phyloP scores from a whole-genome alignment of 1,139 yeast genomes.

The Candida neerlandica region DNA sequence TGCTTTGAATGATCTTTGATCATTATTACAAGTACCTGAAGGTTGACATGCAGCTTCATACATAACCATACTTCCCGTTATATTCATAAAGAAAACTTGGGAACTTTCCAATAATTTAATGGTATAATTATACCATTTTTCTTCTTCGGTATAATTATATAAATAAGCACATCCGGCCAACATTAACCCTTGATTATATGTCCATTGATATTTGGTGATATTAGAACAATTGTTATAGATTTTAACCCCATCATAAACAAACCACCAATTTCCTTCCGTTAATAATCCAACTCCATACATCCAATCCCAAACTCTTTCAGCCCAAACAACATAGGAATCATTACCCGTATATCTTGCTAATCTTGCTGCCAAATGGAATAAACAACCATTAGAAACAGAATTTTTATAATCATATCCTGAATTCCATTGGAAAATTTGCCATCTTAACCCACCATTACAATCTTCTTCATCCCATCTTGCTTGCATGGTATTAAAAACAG shows the following conservation, averaged over 20 bases:
- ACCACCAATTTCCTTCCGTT: constrained; percentile 46
- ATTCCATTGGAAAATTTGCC: constrained; percentile 97
- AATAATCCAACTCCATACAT: constrained; percentile 63
- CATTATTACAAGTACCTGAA: constrained; percentile 65
- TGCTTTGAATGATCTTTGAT: constrained; percentile 89
- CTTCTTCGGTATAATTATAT: constrained; percentile 71
- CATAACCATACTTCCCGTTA: constrained; percentile 50
- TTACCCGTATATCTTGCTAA: constrained; percentile 81
- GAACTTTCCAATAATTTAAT: constrained; percentile 55
- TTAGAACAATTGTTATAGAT: constrained; percentile 64
- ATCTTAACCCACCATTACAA: constrained; percentile 89
- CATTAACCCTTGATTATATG: constrained; percentile 84
- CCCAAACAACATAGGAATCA: constrained; percentile 74
- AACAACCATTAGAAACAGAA: constrained; percentile 86
- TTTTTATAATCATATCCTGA: constrained; percentile 92
- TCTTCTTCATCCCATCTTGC: constrained; percentile 75
- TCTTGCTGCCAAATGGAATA: constrained; percentile 86
- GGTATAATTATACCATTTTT: constrained; percentile 68
- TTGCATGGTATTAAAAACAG: constrained; percentile 88
- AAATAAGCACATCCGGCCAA: constrained; percentile 82
- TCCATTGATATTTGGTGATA: constrained; percentile 71
- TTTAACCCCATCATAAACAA: constrained; percentile 78
- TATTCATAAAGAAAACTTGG: constrained; percentile 56
- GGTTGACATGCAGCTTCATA: constrained; percentile 84
- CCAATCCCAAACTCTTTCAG: constrained; percentile 84